Evolutionary conservation across 495 filamentous ascomycete species (phyloP).

Genomic region (Tuber melanosporum): DNA sequence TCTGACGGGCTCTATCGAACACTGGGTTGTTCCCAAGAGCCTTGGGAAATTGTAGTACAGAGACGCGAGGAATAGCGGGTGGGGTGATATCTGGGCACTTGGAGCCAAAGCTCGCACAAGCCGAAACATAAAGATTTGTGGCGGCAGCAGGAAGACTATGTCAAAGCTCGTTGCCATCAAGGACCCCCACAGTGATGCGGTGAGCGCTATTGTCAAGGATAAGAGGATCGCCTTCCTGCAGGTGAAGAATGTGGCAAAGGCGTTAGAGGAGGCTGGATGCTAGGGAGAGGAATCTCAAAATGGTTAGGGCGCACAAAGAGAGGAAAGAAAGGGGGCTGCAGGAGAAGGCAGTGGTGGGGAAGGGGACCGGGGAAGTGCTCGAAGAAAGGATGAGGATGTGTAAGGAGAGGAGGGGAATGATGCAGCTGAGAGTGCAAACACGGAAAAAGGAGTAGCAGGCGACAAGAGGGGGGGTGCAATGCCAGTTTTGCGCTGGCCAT

Average conservation of each 20-base stretch:
- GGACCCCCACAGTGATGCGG: slow-evolving; percentile 28
- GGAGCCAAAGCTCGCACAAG: slow-evolving; percentile 75
- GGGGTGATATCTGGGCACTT: slow-evolving; percentile 91
- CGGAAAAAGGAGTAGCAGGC: background rate
- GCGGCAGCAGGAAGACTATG: slow-evolving; percentile 18
- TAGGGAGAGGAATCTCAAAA: slow-evolving; percentile 39
- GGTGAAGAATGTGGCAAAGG: background rate
- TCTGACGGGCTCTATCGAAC: slow-evolving; percentile 70
- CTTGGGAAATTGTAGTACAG: slow-evolving; percentile 75
- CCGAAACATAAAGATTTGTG: slow-evolving; percentile 50
- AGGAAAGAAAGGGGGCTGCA: slow-evolving; percentile 41
- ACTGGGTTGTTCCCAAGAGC: slow-evolving; percentile 79
- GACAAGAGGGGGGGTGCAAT: too few relatives aligned
- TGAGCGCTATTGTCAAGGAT: slow-evolving; percentile 36
- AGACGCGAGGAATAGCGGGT: slow-evolving; percentile 77
- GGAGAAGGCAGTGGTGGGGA: slow-evolving; percentile 4
- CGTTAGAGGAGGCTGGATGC: slow-evolving; percentile 14
- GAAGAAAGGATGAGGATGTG: background rate
- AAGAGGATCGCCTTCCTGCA: slow-evolving; percentile 3
- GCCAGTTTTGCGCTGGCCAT: background rate
- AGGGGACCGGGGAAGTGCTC: background rate
- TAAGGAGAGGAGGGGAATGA: background rate
- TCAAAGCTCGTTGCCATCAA: slow-evolving; percentile 35
- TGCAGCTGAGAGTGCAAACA: too few relatives aligned
- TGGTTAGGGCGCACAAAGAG: slow-evolving; percentile 43